phyloP scores from a whole-genome alignment of 176 grass and related monocot genomes.

The Areca catechu region DNA sequence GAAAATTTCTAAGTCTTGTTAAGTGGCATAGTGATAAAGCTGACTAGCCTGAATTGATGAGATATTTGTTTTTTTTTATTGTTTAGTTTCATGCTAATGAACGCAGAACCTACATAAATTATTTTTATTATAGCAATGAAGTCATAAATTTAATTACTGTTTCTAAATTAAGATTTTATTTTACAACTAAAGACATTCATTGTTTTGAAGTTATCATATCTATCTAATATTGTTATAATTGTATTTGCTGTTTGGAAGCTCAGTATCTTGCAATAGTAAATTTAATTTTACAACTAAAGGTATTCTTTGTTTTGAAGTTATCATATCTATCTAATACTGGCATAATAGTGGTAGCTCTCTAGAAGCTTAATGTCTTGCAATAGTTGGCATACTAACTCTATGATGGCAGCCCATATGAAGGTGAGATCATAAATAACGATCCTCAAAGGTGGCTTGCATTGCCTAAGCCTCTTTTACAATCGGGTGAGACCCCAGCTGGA shows the following conservation, averaged over 20 bases:
- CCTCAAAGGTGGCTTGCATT: neutral
- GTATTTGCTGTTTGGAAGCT: too few species aligned
- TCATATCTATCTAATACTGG: too few species aligned
- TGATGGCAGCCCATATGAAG: neutral
- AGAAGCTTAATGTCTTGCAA: neutral
- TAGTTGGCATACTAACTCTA: neutral
- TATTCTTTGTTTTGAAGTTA: too few species aligned
- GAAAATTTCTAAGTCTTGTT: neutral
- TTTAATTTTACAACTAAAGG: too few species aligned
- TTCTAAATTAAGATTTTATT: too few species aligned
- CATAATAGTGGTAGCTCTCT: neutral
- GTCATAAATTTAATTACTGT: too few species aligned
- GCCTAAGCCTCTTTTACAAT: neutral
- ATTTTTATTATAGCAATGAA: too few species aligned
- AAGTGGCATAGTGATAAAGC: neutral
- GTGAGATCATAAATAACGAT: neutral
- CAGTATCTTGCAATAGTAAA: too few species aligned
- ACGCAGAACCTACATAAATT: neutral
- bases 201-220: too few species aligned
- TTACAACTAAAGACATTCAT: too few species aligned
- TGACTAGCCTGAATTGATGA: neutral
- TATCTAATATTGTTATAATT: too few species aligned
- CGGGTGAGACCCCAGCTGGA: constrained; percentile 3
- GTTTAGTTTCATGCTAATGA: neutral
- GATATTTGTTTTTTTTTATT: neutral